A percentile compares a stretch with the other conserved stretches of the same genome.
phyloP scores from a whole-genome alignment of 257 asterid species.

The Nicotiana undulata region DNA sequence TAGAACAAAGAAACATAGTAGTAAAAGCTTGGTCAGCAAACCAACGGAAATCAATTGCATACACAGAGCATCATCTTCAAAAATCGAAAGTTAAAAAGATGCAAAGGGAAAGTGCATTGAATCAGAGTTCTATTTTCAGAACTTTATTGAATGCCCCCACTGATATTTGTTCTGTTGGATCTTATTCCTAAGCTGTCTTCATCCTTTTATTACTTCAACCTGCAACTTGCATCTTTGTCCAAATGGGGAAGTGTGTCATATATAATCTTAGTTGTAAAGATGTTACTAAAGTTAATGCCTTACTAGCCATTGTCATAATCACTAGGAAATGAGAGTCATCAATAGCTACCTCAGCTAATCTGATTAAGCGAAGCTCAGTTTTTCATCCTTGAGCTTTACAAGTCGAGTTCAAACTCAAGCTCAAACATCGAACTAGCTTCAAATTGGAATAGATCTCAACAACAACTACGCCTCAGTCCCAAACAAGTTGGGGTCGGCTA shows the following conservation, averaged over 20 bases:
- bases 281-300: background rate
- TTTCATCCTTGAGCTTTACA: slow-evolving; percentile 2
- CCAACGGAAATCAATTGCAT: background rate
- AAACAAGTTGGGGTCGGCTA: no score
- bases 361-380: background rate
- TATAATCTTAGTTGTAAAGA: background rate
- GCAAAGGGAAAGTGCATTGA: background rate
- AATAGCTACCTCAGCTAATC: background rate
- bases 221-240: background rate
- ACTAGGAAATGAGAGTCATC: background rate
- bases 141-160: background rate
- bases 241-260: background rate
- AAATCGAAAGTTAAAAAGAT: background rate
- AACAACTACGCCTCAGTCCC: no score
- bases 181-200: background rate
- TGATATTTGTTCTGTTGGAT: background rate
- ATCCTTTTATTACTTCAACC: background rate
- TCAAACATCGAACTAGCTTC: background rate
- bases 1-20: background rate
- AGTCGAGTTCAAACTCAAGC: background rate
- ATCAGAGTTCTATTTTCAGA: slow-evolving; percentile 1
- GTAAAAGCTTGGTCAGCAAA: background rate
- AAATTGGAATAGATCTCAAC: background rate
- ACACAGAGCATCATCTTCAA: background rate
- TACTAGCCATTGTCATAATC: background rate